These are phyloP conservation scores for Phytophthora europaea DNA, from an alignment of 352 stramenopile genomes.

Conservation along the genomic window DNA sequence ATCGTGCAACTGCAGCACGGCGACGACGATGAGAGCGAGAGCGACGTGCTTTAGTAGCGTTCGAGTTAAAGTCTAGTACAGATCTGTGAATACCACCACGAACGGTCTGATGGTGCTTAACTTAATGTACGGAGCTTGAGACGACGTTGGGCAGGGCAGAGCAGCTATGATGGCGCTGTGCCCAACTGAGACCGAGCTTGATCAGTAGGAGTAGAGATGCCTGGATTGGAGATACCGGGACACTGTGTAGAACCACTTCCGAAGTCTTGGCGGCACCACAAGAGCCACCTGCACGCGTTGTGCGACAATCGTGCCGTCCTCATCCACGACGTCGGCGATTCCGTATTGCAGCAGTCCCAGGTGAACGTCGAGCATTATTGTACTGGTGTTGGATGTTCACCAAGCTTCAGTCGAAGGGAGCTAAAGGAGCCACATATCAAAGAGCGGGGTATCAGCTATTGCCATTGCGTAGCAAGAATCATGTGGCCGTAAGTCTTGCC, in stretches of 20 bases:
- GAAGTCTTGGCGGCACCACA: slow-evolving; percentile 10
- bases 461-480: not conserved
- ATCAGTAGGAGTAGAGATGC: slow-evolving; percentile 16
- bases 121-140: not conserved
- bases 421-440: not conserved
- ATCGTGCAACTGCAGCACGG: slow-evolving; percentile 63
- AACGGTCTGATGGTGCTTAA: not conserved
- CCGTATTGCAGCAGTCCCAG: slow-evolving; percentile 23
- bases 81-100: not conserved
- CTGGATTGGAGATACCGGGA: slow-evolving; percentile 12
- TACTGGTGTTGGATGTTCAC: not conserved
- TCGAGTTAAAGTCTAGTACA: not conserved
- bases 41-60: slow-evolving; percentile 9
- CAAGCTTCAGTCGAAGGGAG: not conserved
- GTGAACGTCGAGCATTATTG: slow-evolving; percentile 12
- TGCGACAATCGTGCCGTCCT: slow-evolving; percentile 27
- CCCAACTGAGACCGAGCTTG: not conserved
- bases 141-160: not conserved
- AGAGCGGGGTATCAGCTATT: not conserved
- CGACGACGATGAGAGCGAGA: slow-evolving; percentile 20
- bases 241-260: slow-evolving; percentile 8
- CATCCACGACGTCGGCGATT: slow-evolving; percentile 26
- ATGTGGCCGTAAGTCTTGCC: not conserved
- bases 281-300: slow-evolving; percentile 26
- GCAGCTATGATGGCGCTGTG: not conserved